Evolutionary conservation across 495 filamentous ascomycete genomes (phyloP), one percentile per base, ranked within the genome.

Genomic region (Aspergillus egyptiacus): DNA sequence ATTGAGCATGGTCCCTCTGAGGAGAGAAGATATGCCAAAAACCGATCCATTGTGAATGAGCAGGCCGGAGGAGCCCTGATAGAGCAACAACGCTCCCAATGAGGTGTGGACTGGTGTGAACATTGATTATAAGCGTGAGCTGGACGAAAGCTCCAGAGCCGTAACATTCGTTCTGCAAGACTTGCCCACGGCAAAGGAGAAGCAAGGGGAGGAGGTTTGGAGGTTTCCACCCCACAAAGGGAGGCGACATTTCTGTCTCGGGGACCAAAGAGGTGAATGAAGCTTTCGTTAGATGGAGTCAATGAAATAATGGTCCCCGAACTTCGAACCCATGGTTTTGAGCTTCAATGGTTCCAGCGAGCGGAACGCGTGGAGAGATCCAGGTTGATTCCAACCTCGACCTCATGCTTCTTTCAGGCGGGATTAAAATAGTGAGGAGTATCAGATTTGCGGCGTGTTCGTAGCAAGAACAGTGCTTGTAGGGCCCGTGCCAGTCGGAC

Each of bases 31-130:
- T 32, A 75, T 72, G n/a, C 79, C 79, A 24, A 82, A 69, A 5
- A 80, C 62, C 2, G 64, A 59, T 14, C 78, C 78, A 58, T 77
- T 81, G 36, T 75, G 70, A 20, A 73, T 49, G n/a, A 83, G 73
- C 0, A 81, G 65, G 14, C 67, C 64, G 1, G 73, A 73, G 0
- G 77, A 78, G 27, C 72, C 68, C 46, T 78, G 71, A 54, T 73
- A 75, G 36, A 83, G 66, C 30, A 83, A 57, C 2, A 81, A 48
- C 1, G 79, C 77, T 4, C 79, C 79, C 9, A 81, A 48, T 8
- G 73, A 68, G 6, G 79, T 78, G 46, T 80, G 68, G 9, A 82
- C 42, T 0, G 79, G 78, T 0, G 79, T 82, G 54, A 82, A 81
- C 79, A 82, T 82, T 22, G n/a, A n/a, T n/a, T n/a, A 33, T 20